A percentile compares a stretch with the other conserved stretches of the same genome.
phyloP scores from a whole-genome alignment of 768 basidiomycete species.

The Imleria badia region DNA sequence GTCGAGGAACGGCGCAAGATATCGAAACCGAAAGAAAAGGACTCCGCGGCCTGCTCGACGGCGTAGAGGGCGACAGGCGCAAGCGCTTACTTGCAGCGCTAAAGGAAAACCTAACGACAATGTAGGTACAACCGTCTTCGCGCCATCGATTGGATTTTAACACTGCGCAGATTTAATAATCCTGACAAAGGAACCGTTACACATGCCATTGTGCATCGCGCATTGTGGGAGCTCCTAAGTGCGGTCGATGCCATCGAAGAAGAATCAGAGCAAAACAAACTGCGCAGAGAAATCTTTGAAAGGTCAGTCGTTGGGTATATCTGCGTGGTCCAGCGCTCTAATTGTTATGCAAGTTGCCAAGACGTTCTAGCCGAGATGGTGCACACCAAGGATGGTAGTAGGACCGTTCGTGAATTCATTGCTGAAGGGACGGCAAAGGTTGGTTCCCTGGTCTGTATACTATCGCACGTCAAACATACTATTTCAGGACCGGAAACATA shows the following conservation, averaged over 20 bases:
- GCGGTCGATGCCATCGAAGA: slow-evolving; percentile 58
- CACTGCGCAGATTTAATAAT: slow-evolving; percentile 74
- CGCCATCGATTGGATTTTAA: neutral
- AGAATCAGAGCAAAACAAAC: slow-evolving; percentile 67
- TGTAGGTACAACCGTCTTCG: slow-evolving; percentile 49
- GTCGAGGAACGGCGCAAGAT: slow-evolving; percentile 55
- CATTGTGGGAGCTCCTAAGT: slow-evolving; percentile 80
- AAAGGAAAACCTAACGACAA: slow-evolving; percentile 69
- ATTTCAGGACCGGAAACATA: slow-evolving; percentile 81
- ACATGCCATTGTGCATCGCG: slow-evolving; percentile 85
- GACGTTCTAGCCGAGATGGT: slow-evolving; percentile 90
- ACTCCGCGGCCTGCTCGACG: slow-evolving; percentile 65
- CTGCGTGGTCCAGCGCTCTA: neutral
- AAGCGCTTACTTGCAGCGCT: slow-evolving; percentile 66
- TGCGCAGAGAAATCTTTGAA: slow-evolving; percentile 79
- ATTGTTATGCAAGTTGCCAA: slow-evolving; percentile 54
- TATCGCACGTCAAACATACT: neutral
- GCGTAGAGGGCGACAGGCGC: slow-evolving; percentile 59
- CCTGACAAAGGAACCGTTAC: slow-evolving; percentile 87
- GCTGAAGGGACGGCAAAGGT: slow-evolving; percentile 84
- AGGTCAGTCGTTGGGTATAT: slow-evolving; percentile 42
- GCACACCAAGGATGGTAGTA: slow-evolving; percentile 90
- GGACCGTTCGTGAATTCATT: slow-evolving; percentile 82
- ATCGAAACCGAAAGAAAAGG: slow-evolving; percentile 67
- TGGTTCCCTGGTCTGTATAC: neutral